These are phyloP conservation scores for Planoprotostelium fungivorum DNA, from an alignment of 78 protist genomes.

Conservation along the genomic window DNA sequence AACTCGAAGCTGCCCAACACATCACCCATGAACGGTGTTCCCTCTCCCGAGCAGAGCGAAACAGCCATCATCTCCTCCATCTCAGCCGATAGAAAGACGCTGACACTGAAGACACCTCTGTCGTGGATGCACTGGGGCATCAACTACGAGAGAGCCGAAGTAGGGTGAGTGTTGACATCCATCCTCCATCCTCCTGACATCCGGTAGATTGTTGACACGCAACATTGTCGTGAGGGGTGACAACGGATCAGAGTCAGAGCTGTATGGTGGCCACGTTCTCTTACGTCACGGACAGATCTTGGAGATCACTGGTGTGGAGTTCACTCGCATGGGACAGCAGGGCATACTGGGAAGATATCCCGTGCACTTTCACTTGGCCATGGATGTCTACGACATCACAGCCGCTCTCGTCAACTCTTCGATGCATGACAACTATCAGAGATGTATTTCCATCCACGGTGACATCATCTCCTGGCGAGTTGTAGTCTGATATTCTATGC, in stretches of 20 bases:
- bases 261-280: not conserved
- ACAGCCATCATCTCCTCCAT: not conserved
- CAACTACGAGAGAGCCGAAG: not conserved
- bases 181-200: not conserved
- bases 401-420: slow-evolving; percentile 6
- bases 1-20: not conserved
- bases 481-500: no score
- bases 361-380: slow-evolving; percentile 58
- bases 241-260: not conserved
- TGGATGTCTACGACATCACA: slow-evolving; percentile 30
- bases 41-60: not conserved
- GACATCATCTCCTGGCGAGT: not conserved
- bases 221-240: not conserved
- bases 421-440: slow-evolving; percentile 40
- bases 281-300: not conserved
- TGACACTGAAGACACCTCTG: not conserved
- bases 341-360: slow-evolving; percentile 47
- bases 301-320: slow-evolving; percentile 28
- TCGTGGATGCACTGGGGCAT: not conserved
- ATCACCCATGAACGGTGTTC: not conserved
- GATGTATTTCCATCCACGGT: slow-evolving; percentile 53
- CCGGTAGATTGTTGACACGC: not conserved
- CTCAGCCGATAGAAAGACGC: not conserved
- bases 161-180: not conserved
- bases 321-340: slow-evolving; percentile 48